phyloP scores from a whole-genome alignment of 73 alveolate species.

The Uronychia setigera region DNA sequence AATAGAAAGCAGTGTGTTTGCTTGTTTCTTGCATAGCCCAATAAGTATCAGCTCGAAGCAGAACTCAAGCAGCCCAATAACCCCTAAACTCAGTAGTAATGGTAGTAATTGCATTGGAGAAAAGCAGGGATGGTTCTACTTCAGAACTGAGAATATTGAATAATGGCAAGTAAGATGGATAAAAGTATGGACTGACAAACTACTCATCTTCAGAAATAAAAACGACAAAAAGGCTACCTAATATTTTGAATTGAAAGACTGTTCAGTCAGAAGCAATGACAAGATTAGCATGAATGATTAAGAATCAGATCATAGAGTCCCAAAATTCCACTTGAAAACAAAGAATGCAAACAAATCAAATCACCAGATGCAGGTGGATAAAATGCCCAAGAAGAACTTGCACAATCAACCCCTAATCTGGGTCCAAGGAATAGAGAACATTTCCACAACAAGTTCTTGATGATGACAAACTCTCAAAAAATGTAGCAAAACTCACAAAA shows the following conservation, averaged over 20 bases:
- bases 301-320: too few species aligned
- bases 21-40: neutral
- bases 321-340: too few species aligned
- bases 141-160: neutral
- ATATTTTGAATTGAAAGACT: neutral
- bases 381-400: too few species aligned
- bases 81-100: too few species aligned
- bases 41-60: neutral
- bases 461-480: too few species aligned
- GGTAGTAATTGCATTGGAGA: neutral
- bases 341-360: too few species aligned
- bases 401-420: too few species aligned
- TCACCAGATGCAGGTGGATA: too few species aligned
- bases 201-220: neutral
- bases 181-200: neutral
- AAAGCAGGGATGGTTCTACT: neutral
- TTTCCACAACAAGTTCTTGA: too few species aligned
- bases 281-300: neutral
- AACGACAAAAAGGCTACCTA: neutral
- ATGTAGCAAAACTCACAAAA: too few species aligned
- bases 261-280: neutral
- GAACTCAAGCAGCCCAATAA: too few species aligned
- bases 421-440: too few species aligned
- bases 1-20: neutral
- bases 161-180: neutral